Percentiles rank a stretch among this genome's conserved stretches.
These are phyloP conservation scores for Rutstroemia sp. DNA, from an alignment of 2,329 filamentous ascomycete species.

Conservation along the genomic window DNA sequence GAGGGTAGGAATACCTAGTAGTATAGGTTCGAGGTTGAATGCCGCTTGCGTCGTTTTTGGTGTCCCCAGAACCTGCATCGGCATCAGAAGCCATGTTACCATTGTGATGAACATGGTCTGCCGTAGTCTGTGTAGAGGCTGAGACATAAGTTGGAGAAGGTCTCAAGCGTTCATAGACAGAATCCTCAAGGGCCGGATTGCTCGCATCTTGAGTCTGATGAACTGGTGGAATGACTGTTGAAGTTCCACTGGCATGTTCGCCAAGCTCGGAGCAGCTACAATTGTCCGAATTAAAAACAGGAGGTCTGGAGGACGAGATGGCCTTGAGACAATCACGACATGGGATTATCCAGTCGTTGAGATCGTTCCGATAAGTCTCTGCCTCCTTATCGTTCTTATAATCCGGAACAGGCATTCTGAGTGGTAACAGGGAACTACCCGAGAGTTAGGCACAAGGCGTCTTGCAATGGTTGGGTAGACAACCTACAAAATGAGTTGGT, in stretches of 20 bases:
- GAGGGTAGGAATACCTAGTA: not conserved
- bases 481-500: constrained; percentile 12
- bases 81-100: not conserved
- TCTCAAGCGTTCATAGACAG: not conserved
- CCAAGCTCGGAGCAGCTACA: constrained; percentile 21
- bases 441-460: constrained; percentile 2
- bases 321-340: constrained; percentile 19
- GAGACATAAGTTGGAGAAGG: not conserved
- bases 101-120: not conserved
- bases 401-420: constrained; percentile 9
- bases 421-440: constrained; percentile 8
- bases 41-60: not conserved
- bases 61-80: not conserved
- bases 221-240: not conserved
- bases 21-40: not conserved
- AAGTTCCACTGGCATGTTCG: not conserved
- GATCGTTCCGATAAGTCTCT: constrained; percentile 10
- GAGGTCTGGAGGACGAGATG: constrained; percentile 20
- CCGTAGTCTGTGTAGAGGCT: not conserved
- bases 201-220: not conserved
- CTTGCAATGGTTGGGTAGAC: not conserved
- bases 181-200: constrained; percentile 12
- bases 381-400: constrained; percentile 9
- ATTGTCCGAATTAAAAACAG: constrained; percentile 21
- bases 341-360: constrained; percentile 13